Evolutionary conservation across 148 eudicot genomes (phyloP).

Genomic region (Gaultheria prostrata): DNA sequence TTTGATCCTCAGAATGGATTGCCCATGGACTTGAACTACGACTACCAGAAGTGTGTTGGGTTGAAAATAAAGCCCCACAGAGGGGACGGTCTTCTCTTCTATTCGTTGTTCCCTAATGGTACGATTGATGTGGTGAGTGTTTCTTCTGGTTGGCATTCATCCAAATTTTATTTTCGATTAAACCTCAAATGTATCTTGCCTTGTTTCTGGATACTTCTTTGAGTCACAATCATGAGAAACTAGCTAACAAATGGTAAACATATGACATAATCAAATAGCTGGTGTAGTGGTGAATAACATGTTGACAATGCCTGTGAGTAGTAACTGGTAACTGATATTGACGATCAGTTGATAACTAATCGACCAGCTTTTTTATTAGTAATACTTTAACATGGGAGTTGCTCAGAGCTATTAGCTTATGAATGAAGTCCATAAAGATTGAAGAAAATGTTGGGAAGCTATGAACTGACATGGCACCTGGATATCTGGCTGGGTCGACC

Average conservation of each 20-base stretch:
- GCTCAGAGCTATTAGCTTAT: background rate
- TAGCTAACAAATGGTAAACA: background rate
- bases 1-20: slow-evolving; percentile 52
- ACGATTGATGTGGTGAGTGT: slow-evolving; percentile 80
- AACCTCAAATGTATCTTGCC: background rate
- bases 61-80: slow-evolving; percentile 74
- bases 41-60: slow-evolving; percentile 68
- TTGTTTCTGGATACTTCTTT: slow-evolving; percentile 7
- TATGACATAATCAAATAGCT: background rate
- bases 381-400: background rate
- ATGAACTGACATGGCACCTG: background rate
- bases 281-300: background rate
- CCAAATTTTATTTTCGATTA: background rate
- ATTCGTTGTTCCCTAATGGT: slow-evolving; percentile 75
- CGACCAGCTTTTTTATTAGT: background rate
- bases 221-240: background rate
- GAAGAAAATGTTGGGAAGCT: background rate
- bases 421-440: background rate
- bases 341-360: slow-evolving; percentile 4
- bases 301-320: background rate
- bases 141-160: slow-evolving; percentile 17
- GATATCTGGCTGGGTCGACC: background rate
- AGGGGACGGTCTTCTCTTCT: slow-evolving; percentile 85
- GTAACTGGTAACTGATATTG: background rate
- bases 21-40: slow-evolving; percentile 53